These are phyloP conservation scores for Mucor ambiguus DNA, from an alignment of 371 early-diverging fungal species.

Conservation along the genomic window DNA sequence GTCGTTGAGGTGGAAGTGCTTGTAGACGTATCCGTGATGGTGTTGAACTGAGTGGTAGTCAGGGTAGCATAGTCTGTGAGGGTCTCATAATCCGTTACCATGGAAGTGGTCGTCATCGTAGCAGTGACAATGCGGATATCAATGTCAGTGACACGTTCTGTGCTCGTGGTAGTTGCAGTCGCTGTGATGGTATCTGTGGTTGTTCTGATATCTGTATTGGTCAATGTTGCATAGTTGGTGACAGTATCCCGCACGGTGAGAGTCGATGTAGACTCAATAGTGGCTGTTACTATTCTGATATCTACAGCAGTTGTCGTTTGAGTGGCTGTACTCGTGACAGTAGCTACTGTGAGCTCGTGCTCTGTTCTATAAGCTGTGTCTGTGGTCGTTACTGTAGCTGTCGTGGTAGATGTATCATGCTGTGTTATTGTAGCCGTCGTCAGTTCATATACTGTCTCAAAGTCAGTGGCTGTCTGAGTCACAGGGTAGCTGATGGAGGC, in stretches of 20 bases:
- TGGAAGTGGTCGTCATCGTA: neutral
- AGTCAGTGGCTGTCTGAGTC: neutral
- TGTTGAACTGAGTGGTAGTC: neutral
- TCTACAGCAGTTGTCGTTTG: neutral
- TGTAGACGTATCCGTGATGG: neutral
- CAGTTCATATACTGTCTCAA: neutral
- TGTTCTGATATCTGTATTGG: neutral
- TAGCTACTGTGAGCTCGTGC: neutral
- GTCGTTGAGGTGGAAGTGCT: neutral
- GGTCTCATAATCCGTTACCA: neutral
- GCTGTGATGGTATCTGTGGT: slow-evolving; percentile 1
- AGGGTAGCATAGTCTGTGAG: neutral
- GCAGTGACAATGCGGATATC: slow-evolving; percentile 8
- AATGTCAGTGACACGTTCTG: neutral
- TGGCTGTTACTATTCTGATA: neutral
- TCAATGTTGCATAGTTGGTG: neutral
- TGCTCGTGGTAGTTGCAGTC: neutral
- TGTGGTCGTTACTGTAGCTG: neutral
- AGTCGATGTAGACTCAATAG: neutral
- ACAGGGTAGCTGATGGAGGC: neutral
- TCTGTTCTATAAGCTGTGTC: neutral
- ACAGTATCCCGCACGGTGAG: neutral
- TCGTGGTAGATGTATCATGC: neutral
- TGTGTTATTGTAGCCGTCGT: neutral
- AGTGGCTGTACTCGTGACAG: neutral